phyloP scores from a whole-genome alignment of 805 yeast genomes.

The Ogataea nakhonphanomensis region DNA sequence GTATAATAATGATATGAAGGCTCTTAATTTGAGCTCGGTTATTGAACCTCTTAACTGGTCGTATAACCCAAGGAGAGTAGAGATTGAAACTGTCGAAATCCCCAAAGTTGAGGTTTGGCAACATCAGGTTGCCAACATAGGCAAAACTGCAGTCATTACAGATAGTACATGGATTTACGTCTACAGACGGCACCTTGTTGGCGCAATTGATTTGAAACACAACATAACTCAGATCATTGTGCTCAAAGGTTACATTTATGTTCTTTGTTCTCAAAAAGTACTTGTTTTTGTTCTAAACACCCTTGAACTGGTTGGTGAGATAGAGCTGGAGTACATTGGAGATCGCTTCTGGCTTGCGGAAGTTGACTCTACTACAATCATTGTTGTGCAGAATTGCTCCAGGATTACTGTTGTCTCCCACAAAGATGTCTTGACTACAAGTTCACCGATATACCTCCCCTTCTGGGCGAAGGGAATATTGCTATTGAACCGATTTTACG shows the following conservation, averaged over 20 bases:
- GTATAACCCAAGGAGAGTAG: not conserved
- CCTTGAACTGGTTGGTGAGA: constrained; percentile 5
- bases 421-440: constrained; percentile 3
- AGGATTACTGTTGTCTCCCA: constrained; percentile 9
- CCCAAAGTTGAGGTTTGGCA: constrained; percentile 2
- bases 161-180: constrained; percentile 1
- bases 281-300: constrained; percentile 3
- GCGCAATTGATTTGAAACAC: constrained; percentile 3
- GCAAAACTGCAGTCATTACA: not conserved
- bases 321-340: constrained; percentile 1
- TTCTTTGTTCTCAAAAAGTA: not conserved
- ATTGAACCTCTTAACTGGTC: not conserved
- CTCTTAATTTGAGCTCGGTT: not conserved
- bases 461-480: constrained; percentile 27
- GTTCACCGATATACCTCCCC: constrained; percentile 12
- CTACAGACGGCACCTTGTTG: constrained; percentile 1
- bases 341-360: constrained; percentile 6
- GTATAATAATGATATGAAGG: constrained; percentile 10
- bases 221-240: constrained; percentile 1
- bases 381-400: constrained; percentile 7
- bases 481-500: constrained; percentile 17
- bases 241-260: constrained; percentile 2
- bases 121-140: not conserved
- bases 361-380: not conserved
- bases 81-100: not conserved